Base-by-base conservation (phyloP, 1,139 yeast species). In the Saccharomyces hybrid region DNA sequence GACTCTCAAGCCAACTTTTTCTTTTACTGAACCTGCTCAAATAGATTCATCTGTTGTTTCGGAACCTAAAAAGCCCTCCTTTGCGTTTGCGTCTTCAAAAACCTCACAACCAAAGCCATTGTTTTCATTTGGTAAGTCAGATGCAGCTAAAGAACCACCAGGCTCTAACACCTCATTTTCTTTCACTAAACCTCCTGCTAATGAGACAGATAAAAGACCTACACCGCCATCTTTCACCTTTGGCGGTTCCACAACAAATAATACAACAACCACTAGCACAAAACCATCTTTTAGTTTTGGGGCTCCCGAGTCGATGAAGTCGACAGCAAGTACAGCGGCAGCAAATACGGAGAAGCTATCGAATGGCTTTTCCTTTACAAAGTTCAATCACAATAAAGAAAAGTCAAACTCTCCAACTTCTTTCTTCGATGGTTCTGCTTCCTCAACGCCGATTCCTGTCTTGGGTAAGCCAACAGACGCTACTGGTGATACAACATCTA, bases 1-100 rank as follows among this genome's bases (percentile, higher is more conserved):
- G 3, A 25, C 34, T 2, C 2, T 53, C 3, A 53, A 53, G 23
- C 59, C 61, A 14, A 50, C 59, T 8, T 58, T 59, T 49, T 46
- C 59, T 4, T 59, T 59, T 51, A 58, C 55, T 7, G 14, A 47
- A 5, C 26, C 53, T 20, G n/a, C 53, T 7, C 47, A 52, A 46
- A 31, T 48, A 41, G 20, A 47, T 20, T 29, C 29, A 23, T 16
- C 47, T 13, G 14, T 25, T 46, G 51, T 44, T 8, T n/a, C 53
- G 5, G 31, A 47, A 2, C 29, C 52, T 8, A 14, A 49, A 13
- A 51, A 51, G 9, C 53, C 57, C 13, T 41, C 56, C 11, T 55
- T 55, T 51, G 32, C 55, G 7, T 59, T 62, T 50, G 59, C 56
- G 11, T 16, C 44, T 38, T 16, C 44, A 11, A 38, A 16, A 20